A percentile compares a stretch with the other conserved stretches of the same genome.
Evolutionary conservation across 2,329 filamentous ascomycete genomes (phyloP).

Genomic region (Ceratocystis cacaofunesta): DNA sequence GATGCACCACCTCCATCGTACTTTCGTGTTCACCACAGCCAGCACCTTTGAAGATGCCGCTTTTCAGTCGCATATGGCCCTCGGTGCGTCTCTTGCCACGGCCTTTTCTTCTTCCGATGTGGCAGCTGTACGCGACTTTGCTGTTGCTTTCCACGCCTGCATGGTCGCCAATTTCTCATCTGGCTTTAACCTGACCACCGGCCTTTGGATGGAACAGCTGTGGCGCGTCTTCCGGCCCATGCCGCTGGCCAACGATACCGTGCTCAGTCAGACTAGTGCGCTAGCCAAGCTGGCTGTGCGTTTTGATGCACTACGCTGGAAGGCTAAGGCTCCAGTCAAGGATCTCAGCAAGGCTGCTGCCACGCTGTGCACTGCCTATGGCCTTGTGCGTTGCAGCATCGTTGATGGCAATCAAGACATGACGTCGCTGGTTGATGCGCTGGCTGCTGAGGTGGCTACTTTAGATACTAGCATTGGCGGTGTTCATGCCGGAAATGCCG

Average conservation of each 20-base stretch:
- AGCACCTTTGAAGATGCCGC: constrained; percentile 43
- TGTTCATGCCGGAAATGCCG: constrained; percentile 21
- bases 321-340: constrained; percentile 34
- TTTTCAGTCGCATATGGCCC: constrained; percentile 47
- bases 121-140: constrained; percentile 23
- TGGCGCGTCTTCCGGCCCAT: constrained; percentile 60
- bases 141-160: constrained; percentile 27
- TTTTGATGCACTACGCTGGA: constrained; percentile 49
- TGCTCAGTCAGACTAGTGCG: constrained; percentile 33
- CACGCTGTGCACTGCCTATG: constrained; percentile 41
- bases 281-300: constrained; percentile 42
- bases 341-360: constrained; percentile 39
- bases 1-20: constrained; percentile 41
- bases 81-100: constrained; percentile 24
- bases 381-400: constrained; percentile 34
- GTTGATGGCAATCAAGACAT: constrained; percentile 26
- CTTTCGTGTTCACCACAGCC: constrained; percentile 32
- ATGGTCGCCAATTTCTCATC: constrained; percentile 46
- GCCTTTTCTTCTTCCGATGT: constrained; percentile 7
- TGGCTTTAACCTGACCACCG: constrained; percentile 58
- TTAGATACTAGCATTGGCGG: constrained; percentile 34
- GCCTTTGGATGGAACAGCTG: constrained; percentile 63
- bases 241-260: constrained; percentile 33
- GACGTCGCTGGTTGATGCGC: constrained; percentile 33
- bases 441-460: constrained; percentile 36